These are phyloP conservation scores for Agrostemma githago DNA, from an alignment of 148 eudicot genomes.

Conservation along the genomic window DNA sequence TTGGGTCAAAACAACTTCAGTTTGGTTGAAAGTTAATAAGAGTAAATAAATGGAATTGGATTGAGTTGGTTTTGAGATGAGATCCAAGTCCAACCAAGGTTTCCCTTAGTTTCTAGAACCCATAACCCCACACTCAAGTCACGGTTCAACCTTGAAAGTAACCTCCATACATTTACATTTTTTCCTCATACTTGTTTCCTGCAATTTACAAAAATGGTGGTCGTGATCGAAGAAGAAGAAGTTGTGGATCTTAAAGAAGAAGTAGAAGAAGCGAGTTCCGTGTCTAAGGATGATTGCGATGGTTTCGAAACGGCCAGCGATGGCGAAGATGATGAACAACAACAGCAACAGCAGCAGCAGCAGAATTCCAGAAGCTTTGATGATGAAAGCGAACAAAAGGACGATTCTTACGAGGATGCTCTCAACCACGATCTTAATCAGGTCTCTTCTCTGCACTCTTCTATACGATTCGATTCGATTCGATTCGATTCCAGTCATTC, in stretches of 20 bases:
- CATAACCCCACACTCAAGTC: not conserved
- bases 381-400: conserved; percentile 21
- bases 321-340: conserved; percentile 21
- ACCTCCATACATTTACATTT: no score
- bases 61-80: no score
- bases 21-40: no score
- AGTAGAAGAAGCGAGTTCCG: conserved; percentile 16
- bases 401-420: conserved; percentile 34
- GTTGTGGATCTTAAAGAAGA: conserved; percentile 4
- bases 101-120: not conserved
- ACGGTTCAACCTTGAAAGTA: no score
- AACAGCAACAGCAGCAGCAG: not conserved
- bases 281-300: conserved; percentile 40
- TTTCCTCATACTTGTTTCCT: not conserved
- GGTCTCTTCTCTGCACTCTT: conserved; percentile 24
- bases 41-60: no score
- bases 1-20: no score
- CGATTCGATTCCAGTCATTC: no score
- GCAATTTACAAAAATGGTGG: conserved; percentile 33
- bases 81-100: not conserved
- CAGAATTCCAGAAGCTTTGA: not conserved
- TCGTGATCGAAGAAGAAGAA: conserved; percentile 48
- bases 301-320: conserved; percentile 91
- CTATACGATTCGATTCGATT: not conserved
- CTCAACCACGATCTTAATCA: conserved; percentile 38